Percentiles rank a stretch among this genome's conserved stretches.
These are phyloP conservation scores for Lepidium didymum DNA, from an alignment of 345 rosid genomes.

Conservation along the genomic window DNA sequence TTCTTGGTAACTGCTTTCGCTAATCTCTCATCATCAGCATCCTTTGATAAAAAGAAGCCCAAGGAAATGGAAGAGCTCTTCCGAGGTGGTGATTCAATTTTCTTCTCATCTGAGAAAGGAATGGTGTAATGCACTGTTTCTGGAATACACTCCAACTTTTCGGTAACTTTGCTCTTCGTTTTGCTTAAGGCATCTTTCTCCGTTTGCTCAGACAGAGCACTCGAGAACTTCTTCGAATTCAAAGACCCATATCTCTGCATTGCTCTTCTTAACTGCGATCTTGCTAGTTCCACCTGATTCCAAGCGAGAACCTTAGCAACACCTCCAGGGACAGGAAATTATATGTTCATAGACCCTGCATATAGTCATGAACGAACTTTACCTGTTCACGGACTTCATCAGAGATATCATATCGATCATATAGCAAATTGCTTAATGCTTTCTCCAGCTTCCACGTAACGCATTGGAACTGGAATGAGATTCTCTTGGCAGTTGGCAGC, in stretches of 20 bases:
- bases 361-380: background rate
- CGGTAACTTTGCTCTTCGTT: slow-evolving; percentile 27
- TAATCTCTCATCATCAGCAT: slow-evolving; percentile 31
- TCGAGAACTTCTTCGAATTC: slow-evolving; percentile 39
- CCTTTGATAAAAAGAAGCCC: slow-evolving; percentile 29
- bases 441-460: slow-evolving; percentile 85
- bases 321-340: background rate
- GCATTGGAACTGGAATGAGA: slow-evolving; percentile 67
- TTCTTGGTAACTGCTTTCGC: slow-evolving; percentile 31
- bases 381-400: slow-evolving; percentile 91
- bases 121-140: slow-evolving; percentile 3
- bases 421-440: slow-evolving; percentile 59
- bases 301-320: slow-evolving; percentile 1
- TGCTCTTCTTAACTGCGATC: slow-evolving; percentile 75
- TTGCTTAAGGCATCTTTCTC: slow-evolving; percentile 32
- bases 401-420: slow-evolving; percentile 63
- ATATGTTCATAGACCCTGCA: background rate
- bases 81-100: slow-evolving; percentile 20
- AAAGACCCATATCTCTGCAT: slow-evolving; percentile 55
- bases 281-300: slow-evolving; percentile 63
- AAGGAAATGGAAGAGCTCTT: slow-evolving; percentile 30
- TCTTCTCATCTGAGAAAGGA: slow-evolving; percentile 14
- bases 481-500: slow-evolving; percentile 60
- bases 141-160: slow-evolving; percentile 19
- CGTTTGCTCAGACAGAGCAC: slow-evolving; percentile 41